These are phyloP conservation scores for Monilinia fructigena DNA, from an alignment of 2,329 filamentous ascomycete species.

Conservation along the genomic window DNA sequence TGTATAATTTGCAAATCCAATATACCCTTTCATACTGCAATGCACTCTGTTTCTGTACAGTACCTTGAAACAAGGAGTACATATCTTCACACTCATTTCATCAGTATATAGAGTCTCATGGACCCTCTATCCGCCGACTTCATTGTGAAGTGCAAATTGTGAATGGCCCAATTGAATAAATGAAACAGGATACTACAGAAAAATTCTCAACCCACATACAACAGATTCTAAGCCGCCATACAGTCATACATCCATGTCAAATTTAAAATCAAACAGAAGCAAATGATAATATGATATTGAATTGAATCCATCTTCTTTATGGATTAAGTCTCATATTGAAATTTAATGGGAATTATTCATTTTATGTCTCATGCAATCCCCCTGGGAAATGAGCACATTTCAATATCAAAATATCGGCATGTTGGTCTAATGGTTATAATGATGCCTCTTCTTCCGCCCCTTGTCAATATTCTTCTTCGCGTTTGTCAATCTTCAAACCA, in stretches of 20 bases:
- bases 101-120: too few species aligned
- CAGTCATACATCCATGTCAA: too few species aligned
- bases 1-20: background rate
- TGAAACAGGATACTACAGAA: too few species aligned
- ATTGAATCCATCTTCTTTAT: background rate
- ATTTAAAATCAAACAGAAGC: background rate
- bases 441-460: background rate
- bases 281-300: too few species aligned
- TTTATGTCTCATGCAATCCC: background rate
- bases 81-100: too few species aligned
- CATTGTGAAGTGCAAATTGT: too few species aligned
- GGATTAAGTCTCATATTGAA: slow-evolving; percentile 6
- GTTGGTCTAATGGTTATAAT: background rate
- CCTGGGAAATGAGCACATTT: background rate
- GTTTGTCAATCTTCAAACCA: background rate
- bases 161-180: too few species aligned
- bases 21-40: too few species aligned
- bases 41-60: too few species aligned
- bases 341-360: background rate
- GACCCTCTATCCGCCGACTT: too few species aligned
- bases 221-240: background rate
- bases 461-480: background rate
- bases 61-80: too few species aligned
- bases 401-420: slow-evolving; percentile 10
- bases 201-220: too few species aligned